A percentile compares a stretch with the other conserved stretches of the same genome.
These are phyloP conservation scores for Zygoascus ofunaensis DNA, from an alignment of 805 yeast genomes.

Conservation along the genomic window DNA sequence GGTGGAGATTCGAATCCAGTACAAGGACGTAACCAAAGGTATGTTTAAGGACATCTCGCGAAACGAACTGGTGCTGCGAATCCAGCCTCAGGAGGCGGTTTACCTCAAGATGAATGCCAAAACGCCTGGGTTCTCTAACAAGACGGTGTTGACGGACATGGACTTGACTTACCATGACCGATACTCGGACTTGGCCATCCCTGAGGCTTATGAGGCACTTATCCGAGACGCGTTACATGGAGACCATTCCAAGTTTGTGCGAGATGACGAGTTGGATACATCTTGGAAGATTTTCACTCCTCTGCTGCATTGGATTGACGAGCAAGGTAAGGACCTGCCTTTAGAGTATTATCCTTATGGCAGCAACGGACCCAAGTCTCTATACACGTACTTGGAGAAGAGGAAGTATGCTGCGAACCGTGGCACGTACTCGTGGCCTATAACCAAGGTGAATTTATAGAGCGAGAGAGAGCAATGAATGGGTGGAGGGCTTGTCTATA, in stretches of 20 bases:
- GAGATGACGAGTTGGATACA: slow-evolving; percentile 93
- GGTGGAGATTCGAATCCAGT: slow-evolving; percentile 92
- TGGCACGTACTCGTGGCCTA: slow-evolving; percentile 84
- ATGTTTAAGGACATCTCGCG: slow-evolving; percentile 73
- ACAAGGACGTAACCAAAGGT: slow-evolving; percentile 75
- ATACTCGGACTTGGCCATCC: slow-evolving; percentile 84
- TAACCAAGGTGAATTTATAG: slow-evolving; percentile 22
- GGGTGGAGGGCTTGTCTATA: background rate
- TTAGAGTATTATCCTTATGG: slow-evolving; percentile 71
- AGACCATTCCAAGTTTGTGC: slow-evolving; percentile 93
- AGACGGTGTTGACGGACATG: slow-evolving; percentile 77
- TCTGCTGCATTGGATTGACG: slow-evolving; percentile 68
- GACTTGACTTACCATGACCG: slow-evolving; percentile 78
- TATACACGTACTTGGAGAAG: slow-evolving; percentile 49
- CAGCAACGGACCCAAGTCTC: slow-evolving; percentile 72
- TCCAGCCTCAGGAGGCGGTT: slow-evolving; percentile 92
- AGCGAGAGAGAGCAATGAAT: too few relatives aligned
- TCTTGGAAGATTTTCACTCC: slow-evolving; percentile 95
- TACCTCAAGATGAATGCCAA: slow-evolving; percentile 89
- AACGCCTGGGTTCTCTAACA: slow-evolving; percentile 82
- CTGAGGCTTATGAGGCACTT: slow-evolving; percentile 95
- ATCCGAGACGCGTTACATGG: slow-evolving; percentile 85
- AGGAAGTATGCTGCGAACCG: slow-evolving; percentile 68
- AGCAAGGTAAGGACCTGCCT: slow-evolving; percentile 58
- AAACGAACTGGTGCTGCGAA: slow-evolving; percentile 86